Conservation (phyloP, 345 rosid genomes). For the Eucalyptus erythrocorys region DNA sequence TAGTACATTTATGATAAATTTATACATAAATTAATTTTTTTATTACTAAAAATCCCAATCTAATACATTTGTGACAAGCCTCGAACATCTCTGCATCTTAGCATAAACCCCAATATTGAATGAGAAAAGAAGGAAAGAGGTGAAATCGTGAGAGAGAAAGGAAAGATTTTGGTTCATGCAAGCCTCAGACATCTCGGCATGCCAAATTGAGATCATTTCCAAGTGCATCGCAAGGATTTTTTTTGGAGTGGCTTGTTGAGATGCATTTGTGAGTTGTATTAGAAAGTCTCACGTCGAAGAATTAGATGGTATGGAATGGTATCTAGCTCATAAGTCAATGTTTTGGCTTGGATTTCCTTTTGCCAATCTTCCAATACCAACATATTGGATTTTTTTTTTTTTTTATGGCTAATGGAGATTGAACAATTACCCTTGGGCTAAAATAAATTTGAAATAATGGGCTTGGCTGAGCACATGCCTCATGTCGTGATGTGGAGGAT, state of each 20-base stretch:
- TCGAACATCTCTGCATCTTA: no score
- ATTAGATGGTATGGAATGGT: neutral
- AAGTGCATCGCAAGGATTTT: no score
- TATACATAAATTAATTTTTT: no score
- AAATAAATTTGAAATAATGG: neutral
- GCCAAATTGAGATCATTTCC: neutral
- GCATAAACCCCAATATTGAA: no score
- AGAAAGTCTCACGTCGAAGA: fast-evolving
- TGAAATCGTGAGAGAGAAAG: no score
- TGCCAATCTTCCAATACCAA: neutral
- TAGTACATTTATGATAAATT: no score
- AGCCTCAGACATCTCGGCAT: no score
- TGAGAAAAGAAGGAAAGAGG: no score
- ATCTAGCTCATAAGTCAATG: neutral
- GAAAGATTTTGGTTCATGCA: no score
- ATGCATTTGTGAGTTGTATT: neutral
- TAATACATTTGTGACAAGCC: no score
- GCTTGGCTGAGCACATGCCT: neutral
- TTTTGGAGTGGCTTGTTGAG: neutral
- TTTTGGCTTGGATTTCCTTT: neutral
- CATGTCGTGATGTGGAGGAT: neutral
- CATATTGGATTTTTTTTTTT: fast-evolving
- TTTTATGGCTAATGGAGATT: neutral
- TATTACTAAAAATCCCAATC: no score
- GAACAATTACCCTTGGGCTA: neutral